These are phyloP conservation scores for Fusarium sp. DNA, from an alignment of 2,329 filamentous ascomycete species.

Conservation along the genomic window DNA sequence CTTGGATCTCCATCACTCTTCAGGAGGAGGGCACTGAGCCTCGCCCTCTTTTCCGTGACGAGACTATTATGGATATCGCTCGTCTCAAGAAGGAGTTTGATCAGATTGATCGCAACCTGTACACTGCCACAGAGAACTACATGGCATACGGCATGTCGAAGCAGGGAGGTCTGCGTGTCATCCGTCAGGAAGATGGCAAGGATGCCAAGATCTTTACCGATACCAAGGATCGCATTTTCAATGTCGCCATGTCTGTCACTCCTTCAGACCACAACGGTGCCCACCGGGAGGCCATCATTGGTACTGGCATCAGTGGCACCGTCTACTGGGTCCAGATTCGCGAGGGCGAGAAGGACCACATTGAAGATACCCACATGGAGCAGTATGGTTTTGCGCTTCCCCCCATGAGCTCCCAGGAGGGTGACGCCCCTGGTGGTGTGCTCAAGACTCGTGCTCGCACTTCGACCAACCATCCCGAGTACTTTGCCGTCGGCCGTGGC, in stretches of 20 bases:
- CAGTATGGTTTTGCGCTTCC: constrained; percentile 90
- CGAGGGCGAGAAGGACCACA: constrained; percentile 80
- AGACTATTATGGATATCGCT: constrained; percentile 91
- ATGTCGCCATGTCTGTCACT: constrained; percentile 83
- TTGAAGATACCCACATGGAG: constrained; percentile 83
- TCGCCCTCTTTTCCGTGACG: constrained; percentile 76
- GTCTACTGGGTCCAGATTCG: constrained; percentile 95
- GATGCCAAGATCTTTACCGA: constrained; percentile 93
- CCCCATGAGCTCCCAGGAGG: constrained; percentile 85
- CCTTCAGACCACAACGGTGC: constrained; percentile 66
- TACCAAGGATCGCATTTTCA: constrained; percentile 94
- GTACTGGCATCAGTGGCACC: constrained; percentile 92
- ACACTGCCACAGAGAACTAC: constrained; percentile 88
- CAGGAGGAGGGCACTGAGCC: constrained; percentile 66
- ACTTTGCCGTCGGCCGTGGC: constrained; percentile 94
- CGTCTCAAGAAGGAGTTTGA: constrained; percentile 98
- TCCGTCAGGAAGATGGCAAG: constrained; percentile 91
- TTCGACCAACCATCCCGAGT: constrained; percentile 89
- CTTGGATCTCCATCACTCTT: constrained; percentile 91
- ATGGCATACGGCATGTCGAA: constrained; percentile 96
- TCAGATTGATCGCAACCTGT: constrained; percentile 93
- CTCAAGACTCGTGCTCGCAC: constrained; percentile 95
- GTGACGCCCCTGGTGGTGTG: constrained; percentile 90
- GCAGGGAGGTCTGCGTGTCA: constrained; percentile 91
- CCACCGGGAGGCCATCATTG: constrained; percentile 85